A percentile compares a stretch with the other conserved stretches of the same genome.
Conservation (phyloP, 805 yeast genomes). For the Schwanniomyces pseudopolymorphus region DNA sequence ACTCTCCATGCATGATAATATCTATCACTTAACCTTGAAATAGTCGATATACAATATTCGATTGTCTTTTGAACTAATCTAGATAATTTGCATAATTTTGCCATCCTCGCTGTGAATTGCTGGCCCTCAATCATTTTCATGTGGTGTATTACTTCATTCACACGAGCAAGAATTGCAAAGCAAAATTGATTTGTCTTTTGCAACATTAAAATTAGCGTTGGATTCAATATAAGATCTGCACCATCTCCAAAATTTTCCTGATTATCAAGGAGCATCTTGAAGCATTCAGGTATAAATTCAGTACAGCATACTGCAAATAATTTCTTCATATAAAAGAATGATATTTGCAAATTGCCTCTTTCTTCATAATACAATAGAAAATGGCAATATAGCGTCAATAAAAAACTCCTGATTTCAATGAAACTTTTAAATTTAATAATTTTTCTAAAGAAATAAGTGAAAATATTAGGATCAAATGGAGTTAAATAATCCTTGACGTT, state of each 20-base stretch:
- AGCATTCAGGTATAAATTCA: conserved; percentile 31
- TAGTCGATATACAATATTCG: conserved; percentile 18
- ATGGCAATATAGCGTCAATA: conserved; percentile 27
- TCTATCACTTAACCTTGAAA: conserved; percentile 49
- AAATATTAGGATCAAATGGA: conserved; percentile 15
- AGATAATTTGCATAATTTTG: conserved; percentile 24
- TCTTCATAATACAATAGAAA: conserved; percentile 42
- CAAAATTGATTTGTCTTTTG: conserved; percentile 29
- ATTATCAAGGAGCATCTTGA: conserved; percentile 30
- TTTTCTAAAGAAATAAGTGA: conserved; percentile 20
- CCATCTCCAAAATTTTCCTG: conserved; percentile 40
- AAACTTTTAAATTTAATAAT: conserved; percentile 26
- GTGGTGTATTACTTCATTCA: conserved; percentile 20
- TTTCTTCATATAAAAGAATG: conserved; percentile 36
- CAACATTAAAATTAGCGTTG: conserved; percentile 25
- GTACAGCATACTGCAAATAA: conserved; percentile 19
- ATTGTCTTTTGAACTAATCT: conserved; percentile 20
- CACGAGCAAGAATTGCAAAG: conserved; percentile 22
- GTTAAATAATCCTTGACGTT: conserved; percentile 14
- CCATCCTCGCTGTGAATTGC: conserved; percentile 20
- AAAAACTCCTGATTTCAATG: conserved; percentile 27
- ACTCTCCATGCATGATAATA: conserved; percentile 71
- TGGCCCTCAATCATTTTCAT: conserved; percentile 22
- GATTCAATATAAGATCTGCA: conserved; percentile 42
- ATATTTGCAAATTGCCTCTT: conserved; percentile 20